Evolutionary conservation across 805 yeast genomes (phyloP).

Genomic region (Millerago galiae): DNA sequence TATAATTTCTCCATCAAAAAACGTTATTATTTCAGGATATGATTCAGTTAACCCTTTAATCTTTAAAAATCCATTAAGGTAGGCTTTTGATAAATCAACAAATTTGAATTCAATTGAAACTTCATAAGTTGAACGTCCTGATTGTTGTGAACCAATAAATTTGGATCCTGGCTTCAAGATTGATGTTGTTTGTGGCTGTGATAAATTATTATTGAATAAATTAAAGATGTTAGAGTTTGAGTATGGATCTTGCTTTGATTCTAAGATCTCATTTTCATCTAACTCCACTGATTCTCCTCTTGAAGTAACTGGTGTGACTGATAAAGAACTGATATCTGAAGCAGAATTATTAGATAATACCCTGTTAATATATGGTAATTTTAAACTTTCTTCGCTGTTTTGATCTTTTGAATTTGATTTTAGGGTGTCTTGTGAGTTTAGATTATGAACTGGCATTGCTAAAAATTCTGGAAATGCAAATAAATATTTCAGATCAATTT

Average conservation of each 20-base stretch:
- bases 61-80: conserved; percentile 56
- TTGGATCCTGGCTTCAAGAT: conserved; percentile 55
- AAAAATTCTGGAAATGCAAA: neutral
- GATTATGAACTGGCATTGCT: neutral
- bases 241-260: neutral
- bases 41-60: conserved; percentile 62
- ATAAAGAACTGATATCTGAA: neutral
- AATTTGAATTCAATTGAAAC: conserved; percentile 63
- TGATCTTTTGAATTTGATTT: neutral
- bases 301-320: neutral
- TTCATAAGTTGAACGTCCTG: conserved; percentile 57
- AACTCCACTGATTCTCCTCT: neutral
- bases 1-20: conserved; percentile 62
- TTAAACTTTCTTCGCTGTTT: neutral
- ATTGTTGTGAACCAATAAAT: conserved; percentile 65
- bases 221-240: neutral
- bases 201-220: conserved; percentile 7
- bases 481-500: too few relatives aligned
- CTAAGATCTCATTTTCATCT: neutral
- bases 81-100: conserved; percentile 51
- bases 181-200: conserved; percentile 24
- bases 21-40: conserved; percentile 69
- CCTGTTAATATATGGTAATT: neutral
- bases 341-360: neutral
- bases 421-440: neutral